Evolutionary conservation across 2,329 filamentous ascomycete species (phyloP).

Genomic region (Alternaria dauci): DNA sequence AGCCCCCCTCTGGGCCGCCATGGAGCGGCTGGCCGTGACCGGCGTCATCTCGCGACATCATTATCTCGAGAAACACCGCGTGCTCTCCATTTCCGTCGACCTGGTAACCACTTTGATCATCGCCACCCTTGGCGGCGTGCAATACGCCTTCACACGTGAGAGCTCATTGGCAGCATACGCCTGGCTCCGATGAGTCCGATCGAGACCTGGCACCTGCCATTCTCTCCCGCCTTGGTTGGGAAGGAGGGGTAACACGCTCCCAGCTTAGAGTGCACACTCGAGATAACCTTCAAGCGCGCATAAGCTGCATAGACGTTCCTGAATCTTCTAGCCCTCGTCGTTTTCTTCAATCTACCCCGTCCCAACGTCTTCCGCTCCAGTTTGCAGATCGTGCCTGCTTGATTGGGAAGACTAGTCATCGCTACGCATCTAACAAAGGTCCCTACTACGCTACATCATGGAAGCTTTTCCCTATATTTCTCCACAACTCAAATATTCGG

Average conservation of each 20-base stretch:
- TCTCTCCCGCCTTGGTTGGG: slow-evolving; percentile 12
- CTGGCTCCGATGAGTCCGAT: slow-evolving; percentile 6
- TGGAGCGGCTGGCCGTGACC: slow-evolving; percentile 6
- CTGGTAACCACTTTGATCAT: slow-evolving; percentile 6
- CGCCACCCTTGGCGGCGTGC: slow-evolving; percentile 10
- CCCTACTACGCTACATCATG: slow-evolving; percentile 10
- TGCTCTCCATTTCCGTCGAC: slow-evolving; percentile 5
- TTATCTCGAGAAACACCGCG: slow-evolving; percentile 2
- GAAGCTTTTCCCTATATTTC: slow-evolving; percentile 15
- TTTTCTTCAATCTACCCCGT: not conserved
- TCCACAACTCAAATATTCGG: slow-evolving; percentile 16
- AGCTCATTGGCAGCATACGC: slow-evolving; percentile 11
- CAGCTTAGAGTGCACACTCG: not conserved
- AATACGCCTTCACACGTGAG: slow-evolving; percentile 11
- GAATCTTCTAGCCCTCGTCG: slow-evolving; percentile 2
- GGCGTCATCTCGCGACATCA: slow-evolving; percentile 12
- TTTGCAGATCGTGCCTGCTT: slow-evolving; percentile 21
- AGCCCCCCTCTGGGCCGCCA: slow-evolving; percentile 4
- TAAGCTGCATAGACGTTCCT: slow-evolving; percentile 1
- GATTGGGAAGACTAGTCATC: slow-evolving; percentile 20
- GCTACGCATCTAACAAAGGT: slow-evolving; percentile 3
- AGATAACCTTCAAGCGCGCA: slow-evolving; percentile 2
- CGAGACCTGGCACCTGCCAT: slow-evolving; percentile 11
- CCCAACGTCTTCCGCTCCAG: slow-evolving; percentile 13
- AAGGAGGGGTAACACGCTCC: slow-evolving; percentile 22